These are phyloP conservation scores for Populus nigra DNA, from an alignment of 345 rosid genomes.

Conservation along the genomic window DNA sequence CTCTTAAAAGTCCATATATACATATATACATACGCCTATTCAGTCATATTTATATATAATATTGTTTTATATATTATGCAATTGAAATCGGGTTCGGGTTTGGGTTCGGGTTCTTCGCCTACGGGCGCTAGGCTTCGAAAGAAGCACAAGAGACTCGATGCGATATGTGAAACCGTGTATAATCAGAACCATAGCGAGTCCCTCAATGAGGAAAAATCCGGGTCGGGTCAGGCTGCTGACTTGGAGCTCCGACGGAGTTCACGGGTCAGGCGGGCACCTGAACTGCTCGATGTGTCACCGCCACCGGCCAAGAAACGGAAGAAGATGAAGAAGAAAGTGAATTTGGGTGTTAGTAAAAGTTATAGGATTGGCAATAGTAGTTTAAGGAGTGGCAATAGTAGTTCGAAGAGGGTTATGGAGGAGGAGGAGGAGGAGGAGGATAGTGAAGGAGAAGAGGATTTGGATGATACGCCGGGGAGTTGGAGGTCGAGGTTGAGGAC, in stretches of 20 bases:
- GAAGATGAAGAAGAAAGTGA: constrained; percentile 32
- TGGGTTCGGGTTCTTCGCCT: constrained; percentile 30
- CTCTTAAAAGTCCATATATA: too few relatives aligned
- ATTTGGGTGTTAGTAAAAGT: constrained; percentile 13
- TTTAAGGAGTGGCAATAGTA: constrained; percentile 6
- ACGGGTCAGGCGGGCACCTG: constrained; percentile 64
- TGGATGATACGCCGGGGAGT: constrained; percentile 36
- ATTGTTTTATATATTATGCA: constrained; percentile 49
- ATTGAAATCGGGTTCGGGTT: constrained; percentile 40
- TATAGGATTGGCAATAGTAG: constrained; percentile 4
- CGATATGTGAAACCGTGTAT: constrained; percentile 73
- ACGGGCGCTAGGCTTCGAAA: constrained; percentile 58
- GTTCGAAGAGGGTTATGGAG: background rate
- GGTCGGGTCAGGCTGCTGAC: constrained; percentile 15
- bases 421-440: constrained; percentile 29
- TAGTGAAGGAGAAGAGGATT: constrained; percentile 24
- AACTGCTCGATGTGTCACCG: constrained; percentile 76
- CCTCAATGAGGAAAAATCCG: constrained; percentile 26
- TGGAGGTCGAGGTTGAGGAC: constrained; percentile 45
- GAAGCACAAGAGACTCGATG: constrained; percentile 88
- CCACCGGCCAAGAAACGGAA: constrained; percentile 60
- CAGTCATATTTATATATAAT: background rate
- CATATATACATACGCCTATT: too few relatives aligned
- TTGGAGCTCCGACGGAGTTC: constrained; percentile 74
- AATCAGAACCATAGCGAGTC: constrained; percentile 63